Evolutionary conservation across 2,329 filamentous ascomycete species (phyloP), one percentile per base, ranked within the genome.

Genomic region (Daldinia sp.): DNA sequence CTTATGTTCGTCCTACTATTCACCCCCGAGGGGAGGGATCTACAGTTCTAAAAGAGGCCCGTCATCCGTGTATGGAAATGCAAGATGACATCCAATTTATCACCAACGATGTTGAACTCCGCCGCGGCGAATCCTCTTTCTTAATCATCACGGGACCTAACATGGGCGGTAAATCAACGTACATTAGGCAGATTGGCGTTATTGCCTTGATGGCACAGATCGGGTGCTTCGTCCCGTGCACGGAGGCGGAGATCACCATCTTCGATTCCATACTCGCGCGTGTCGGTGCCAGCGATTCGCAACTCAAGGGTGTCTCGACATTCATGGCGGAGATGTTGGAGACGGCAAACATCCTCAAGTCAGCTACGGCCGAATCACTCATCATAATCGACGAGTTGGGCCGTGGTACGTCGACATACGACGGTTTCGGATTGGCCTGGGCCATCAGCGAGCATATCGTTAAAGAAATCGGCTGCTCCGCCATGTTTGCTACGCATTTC

Each of bases 321-420:
- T 99, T 99, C 78, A 99, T 99, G 96, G 95, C 95, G 1, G 95
- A 99, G 80, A 99, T 99, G 95, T 86, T 99, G 19, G 95, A 99
- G 77, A 99, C 95, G 1, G 93, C 95, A 69, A 98, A 98, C 76
- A 99, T 99, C 68, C 88, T 99, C 74, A 98, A 98, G 80, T 96
- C 93, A 0, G 95, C 95, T 1, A 99, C 95, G 0, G 88, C 90
- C 29, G 95, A 99, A 75, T 97, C 93, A 3, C 85, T 99, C 54
- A 98, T 99, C 79, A 98, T 99, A 77, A 97, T 99, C 70, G 96
- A 99, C 77, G 95, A 99, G 77, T 87, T 99, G 1, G 95, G 95
- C 50, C 92, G 95, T 63, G 95, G 95, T 59, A 99, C 95, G 0
- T 97, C 93, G 65, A 99, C 96, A 0, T 99, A 99, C 76, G 96